Evolutionary conservation across 1,139 yeast genomes (phyloP).

Genomic region (Suhomyces wounanorum): DNA sequence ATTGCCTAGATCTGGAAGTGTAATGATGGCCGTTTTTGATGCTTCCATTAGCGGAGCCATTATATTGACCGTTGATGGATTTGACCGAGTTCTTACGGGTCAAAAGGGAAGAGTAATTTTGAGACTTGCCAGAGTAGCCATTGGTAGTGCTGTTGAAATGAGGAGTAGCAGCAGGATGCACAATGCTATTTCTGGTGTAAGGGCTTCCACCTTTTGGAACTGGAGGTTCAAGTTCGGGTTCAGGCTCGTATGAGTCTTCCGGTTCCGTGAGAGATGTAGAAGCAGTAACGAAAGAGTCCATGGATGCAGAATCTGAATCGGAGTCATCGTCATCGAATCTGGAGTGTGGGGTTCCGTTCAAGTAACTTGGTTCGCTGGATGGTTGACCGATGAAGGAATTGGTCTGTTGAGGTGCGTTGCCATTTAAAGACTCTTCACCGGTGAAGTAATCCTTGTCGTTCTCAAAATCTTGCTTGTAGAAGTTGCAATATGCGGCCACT

Average conservation of each 20-base stretch:
- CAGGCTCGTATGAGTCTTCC: constrained; percentile 15
- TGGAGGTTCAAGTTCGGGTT: constrained; percentile 4
- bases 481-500: constrained; percentile 25
- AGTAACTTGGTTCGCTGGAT: background rate
- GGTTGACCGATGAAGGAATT: background rate
- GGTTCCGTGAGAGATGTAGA: constrained; percentile 32
- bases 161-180: constrained; percentile 8
- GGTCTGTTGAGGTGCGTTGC: background rate
- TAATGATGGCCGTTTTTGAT: background rate
- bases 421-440: constrained; percentile 1
- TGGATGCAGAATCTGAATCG: constrained; percentile 26
- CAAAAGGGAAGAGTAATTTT: background rate
- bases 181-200: constrained; percentile 11
- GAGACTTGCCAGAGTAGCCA: constrained; percentile 6
- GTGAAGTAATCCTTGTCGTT: constrained; percentile 25
- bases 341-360: background rate
- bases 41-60: background rate
- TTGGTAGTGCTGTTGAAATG: constrained; percentile 5
- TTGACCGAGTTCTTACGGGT: background rate
- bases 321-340: constrained; percentile 20
- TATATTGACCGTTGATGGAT: constrained; percentile 1
- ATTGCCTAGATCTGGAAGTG: constrained; percentile 2
- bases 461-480: constrained; percentile 28
- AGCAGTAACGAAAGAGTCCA: constrained; percentile 44
- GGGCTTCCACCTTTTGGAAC: constrained; percentile 12